phyloP scores from a whole-genome alignment of 2,329 filamentous ascomycete genomes.

The Penicillium sp. region DNA sequence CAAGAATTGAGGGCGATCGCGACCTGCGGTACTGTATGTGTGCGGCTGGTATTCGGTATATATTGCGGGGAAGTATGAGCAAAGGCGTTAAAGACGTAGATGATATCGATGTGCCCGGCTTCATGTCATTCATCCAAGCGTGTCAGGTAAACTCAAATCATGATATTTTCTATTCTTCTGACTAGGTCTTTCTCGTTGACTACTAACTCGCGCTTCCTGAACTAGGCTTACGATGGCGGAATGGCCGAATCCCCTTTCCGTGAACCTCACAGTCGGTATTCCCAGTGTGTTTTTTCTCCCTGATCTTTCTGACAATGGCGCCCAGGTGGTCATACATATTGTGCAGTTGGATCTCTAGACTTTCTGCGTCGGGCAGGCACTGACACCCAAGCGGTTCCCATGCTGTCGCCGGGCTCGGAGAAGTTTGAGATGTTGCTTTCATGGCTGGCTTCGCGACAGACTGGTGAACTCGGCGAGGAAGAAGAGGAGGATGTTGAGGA shows the following conservation, averaged over 20 bases:
- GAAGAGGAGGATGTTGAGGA: conserved; percentile 14
- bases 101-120: conserved; percentile 72
- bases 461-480: conserved; percentile 49
- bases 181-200: background rate
- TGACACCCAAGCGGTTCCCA: conserved; percentile 19
- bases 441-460: conserved; percentile 67
- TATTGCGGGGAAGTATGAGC: conserved; percentile 65
- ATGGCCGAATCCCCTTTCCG: conserved; percentile 75
- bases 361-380: conserved; percentile 66
- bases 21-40: conserved; percentile 90
- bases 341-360: conserved; percentile 74
- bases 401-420: conserved; percentile 28
- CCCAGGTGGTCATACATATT: conserved; percentile 85
- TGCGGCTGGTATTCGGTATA: conserved; percentile 77
- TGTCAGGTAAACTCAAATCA: conserved; percentile 53
- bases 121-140: conserved; percentile 69
- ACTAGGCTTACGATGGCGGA: conserved; percentile 79
- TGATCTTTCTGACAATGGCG: conserved; percentile 23
- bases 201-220: background rate
- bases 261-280: conserved; percentile 73
- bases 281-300: conserved; percentile 5
- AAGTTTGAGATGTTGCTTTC: conserved; percentile 41
- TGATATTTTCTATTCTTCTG: background rate
- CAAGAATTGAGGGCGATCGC: conserved; percentile 69
- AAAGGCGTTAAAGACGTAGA: conserved; percentile 57